A percentile compares a stretch with the other conserved stretches of the same genome.
phyloP scores from a whole-genome alignment of 148 eudicot species.

The Amaranthus palmeri region DNA sequence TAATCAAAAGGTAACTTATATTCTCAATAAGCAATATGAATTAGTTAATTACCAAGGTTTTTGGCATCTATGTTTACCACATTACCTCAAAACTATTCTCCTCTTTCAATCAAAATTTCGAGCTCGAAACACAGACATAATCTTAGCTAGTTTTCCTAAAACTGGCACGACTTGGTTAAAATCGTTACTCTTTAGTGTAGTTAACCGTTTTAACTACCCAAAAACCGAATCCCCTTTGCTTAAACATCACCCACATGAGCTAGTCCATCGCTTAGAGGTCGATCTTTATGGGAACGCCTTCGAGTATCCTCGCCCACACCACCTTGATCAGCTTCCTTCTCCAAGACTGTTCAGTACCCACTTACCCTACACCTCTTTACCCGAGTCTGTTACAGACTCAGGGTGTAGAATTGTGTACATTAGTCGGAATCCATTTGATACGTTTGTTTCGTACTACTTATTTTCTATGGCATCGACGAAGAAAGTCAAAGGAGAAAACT shows the following conservation, averaged over 20 bases:
- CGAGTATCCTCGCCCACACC: not conserved
- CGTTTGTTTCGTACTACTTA: slow-evolving; percentile 16
- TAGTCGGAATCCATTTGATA: slow-evolving; percentile 20
- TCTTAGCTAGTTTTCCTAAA: not conserved
- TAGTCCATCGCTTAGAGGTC: not conserved
- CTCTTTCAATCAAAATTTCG: not conserved
- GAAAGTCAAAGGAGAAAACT: not conserved
- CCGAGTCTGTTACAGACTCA: slow-evolving; percentile 2
- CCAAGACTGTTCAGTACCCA: slow-evolving; percentile 23
- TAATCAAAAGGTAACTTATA: not conserved
- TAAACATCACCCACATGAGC: slow-evolving; percentile 4
- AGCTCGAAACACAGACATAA: slow-evolving; percentile 5
- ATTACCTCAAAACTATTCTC: not conserved
- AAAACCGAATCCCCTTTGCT: not conserved
- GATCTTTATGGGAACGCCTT: not conserved
- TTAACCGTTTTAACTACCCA: not conserved
- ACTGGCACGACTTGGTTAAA: slow-evolving; percentile 10
- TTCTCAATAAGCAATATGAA: not conserved
- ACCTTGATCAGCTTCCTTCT: not conserved
- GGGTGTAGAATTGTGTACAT: slow-evolving; percentile 1
- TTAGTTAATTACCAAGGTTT: slow-evolving; percentile 8
- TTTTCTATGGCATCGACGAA: too few species aligned
- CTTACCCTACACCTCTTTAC: slow-evolving; percentile 15
- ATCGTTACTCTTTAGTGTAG: not conserved
- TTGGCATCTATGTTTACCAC: not conserved